phyloP scores from a whole-genome alignment of 768 basidiomycete species.

The Boletus speciosus region DNA sequence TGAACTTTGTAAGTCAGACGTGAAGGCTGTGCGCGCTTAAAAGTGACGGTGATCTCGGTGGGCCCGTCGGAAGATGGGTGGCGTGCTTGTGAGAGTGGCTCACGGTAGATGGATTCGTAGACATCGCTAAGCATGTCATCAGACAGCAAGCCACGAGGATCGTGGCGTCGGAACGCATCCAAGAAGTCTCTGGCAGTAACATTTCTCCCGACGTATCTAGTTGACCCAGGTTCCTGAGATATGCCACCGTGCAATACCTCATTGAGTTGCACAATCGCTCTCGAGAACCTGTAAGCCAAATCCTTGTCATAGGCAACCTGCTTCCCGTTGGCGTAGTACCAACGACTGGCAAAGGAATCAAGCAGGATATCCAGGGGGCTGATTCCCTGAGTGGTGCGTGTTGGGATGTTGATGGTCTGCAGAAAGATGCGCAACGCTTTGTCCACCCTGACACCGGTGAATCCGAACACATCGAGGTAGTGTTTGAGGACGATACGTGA shows the following conservation, averaged over 20 bases:
- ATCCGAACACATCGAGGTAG: constrained; percentile 86
- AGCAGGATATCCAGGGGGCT: constrained; percentile 56
- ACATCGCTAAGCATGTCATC: constrained; percentile 76
- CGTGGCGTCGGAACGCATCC: constrained; percentile 77
- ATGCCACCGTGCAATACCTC: constrained; percentile 80
- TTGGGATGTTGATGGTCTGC: constrained; percentile 69
- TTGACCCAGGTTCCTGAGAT: constrained; percentile 55
- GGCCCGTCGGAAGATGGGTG: constrained; percentile 37
- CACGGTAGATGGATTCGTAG: constrained; percentile 71
- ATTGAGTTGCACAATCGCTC: constrained; percentile 84
- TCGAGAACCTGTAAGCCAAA: constrained; percentile 69
- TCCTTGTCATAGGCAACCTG: constrained; percentile 81
- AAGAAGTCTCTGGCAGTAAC: constrained; percentile 78
- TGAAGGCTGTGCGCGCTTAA: constrained; percentile 71
- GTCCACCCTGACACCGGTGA: constrained; percentile 79
- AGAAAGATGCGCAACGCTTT: constrained; percentile 87
- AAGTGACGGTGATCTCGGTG: constrained; percentile 55
- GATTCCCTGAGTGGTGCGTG: constrained; percentile 33
- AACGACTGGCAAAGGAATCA: constrained; percentile 80
- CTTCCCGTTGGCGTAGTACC: constrained; percentile 85
- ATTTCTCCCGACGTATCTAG: constrained; percentile 51
- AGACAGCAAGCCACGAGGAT: constrained; percentile 63
- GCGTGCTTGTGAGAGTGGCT: constrained; percentile 70
- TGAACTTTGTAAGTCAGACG: constrained; percentile 84
- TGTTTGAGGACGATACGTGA: constrained; percentile 76